Percentiles rank a stretch among this genome's conserved stretches.
Conservation (phyloP, 768 basidiomycete genomes). For the Termitomyces sp. region DNA sequence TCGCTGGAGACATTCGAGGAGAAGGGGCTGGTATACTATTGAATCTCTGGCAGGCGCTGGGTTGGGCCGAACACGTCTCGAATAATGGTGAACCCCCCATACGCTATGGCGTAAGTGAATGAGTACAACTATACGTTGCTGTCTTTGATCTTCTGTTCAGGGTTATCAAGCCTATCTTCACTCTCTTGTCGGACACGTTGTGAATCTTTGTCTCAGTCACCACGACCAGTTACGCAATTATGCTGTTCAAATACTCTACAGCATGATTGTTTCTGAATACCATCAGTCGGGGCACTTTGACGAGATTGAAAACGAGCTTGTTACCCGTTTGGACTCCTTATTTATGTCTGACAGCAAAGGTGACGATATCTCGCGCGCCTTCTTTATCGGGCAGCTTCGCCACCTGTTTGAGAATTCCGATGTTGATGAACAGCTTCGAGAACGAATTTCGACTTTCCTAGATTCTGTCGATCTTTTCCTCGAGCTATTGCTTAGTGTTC, state of each 20-base stretch:
- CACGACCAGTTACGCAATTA: conserved; percentile 89
- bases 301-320: conserved; percentile 87
- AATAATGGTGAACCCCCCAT: conserved; percentile 48
- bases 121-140: background rate
- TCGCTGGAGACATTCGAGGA: conserved; percentile 93
- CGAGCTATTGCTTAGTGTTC: conserved; percentile 80
- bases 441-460: conserved; percentile 75
- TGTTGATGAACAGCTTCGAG: conserved; percentile 74
- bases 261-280: conserved; percentile 93
- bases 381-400: conserved; percentile 88
- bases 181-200: conserved; percentile 81
- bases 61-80: conserved; percentile 61
- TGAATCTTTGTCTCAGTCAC: conserved; percentile 90
- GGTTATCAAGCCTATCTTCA: conserved; percentile 83
- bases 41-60: conserved; percentile 82
- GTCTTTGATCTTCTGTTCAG: conserved; percentile 28
- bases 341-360: conserved; percentile 93
- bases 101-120: conserved; percentile 62
- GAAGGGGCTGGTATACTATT: conserved; percentile 81
- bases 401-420: conserved; percentile 83
- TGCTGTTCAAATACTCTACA: conserved; percentile 89
- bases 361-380: conserved; percentile 86
- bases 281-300: conserved; percentile 81
- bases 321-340: conserved; percentile 83
- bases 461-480: conserved; percentile 92